Evolutionary conservation across 331 rosid genomes (phyloP), one percentile per base, ranked within the genome.

Genomic region (Saraca asoca): DNA sequence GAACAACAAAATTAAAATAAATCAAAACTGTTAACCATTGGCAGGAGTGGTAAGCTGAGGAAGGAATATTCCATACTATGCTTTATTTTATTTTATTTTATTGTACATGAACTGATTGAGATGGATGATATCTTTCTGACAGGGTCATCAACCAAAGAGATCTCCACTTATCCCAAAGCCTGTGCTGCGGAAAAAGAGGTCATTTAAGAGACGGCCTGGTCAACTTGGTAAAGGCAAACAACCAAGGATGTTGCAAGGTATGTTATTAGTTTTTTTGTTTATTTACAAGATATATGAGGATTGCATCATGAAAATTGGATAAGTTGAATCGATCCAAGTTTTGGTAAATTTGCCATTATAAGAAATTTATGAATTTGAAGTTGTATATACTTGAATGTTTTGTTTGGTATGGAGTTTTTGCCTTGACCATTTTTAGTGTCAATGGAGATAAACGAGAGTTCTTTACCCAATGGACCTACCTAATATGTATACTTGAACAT

Each of bases 141-240:
- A 90, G 98, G 80, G 66, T 60, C 55, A 85, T 78, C 89, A 76
- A 48, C 24, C 73, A 7, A 93, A 85, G 87, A 85, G 82, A 80
- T 77, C 89, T 51, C 74, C 86, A 19, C 66, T 82, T 45, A 64
- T 87, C 48, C 85, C 91, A 1, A 88, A 79, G 73, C 88, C 85
- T 68, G 62, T 82, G 19, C 55, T 87, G 45, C 85, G 94, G 58
- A 90, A 85, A 75, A 85, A 73, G 77, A 80, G 98, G 81, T 84
- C 98, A 12, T 61, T 84, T 48, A 93, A 93, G 75, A 75, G 96
- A 55, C 93, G 82, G 69, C 85, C 97, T 0, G 86, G 95, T 62
- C 96, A 87, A 75, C 17, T 55, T 70, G 85, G 85, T 45, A 85
- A 94, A 78, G 80, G 85, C 77, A 82, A 82, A 43, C 95, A 78